These are phyloP conservation scores for Flaveria brownii DNA, from an alignment of 129 eudicot genomes.

Conservation along the genomic window DNA sequence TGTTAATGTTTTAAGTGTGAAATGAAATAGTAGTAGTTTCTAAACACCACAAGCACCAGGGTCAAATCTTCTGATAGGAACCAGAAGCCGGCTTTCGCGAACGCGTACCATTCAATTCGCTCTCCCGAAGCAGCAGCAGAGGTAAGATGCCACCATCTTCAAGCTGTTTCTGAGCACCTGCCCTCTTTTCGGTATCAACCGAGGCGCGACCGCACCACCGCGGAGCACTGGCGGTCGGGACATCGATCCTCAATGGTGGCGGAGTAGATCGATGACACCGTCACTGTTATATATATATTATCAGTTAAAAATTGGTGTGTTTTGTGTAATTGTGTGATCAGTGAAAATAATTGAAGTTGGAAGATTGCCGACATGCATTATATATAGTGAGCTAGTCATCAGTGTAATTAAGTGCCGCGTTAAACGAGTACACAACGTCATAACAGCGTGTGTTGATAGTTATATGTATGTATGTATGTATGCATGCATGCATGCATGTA, in stretches of 20 bases:
- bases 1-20: too few relatives aligned
- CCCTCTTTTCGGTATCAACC: conserved; percentile 41
- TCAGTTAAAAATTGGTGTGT: too few relatives aligned
- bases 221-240: not conserved
- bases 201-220: conserved; percentile 17
- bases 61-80: not conserved
- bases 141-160: conserved; percentile 13
- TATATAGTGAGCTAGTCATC: not conserved
- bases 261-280: too few relatives aligned
- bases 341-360: conserved; percentile 24
- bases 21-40: too few relatives aligned
- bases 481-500: not conserved
- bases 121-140: conserved; percentile 26
- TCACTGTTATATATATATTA: too few relatives aligned
- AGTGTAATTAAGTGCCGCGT: conserved; percentile 33
- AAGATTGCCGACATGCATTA: conserved; percentile 4
- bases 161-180: conserved; percentile 36
- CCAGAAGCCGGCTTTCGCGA: conserved; percentile 21
- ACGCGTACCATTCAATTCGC: conserved; percentile 6
- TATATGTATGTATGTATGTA: not conserved
- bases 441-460: too few relatives aligned
- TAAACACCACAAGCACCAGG: not conserved
- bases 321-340: not conserved
- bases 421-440: conserved; percentile 20
- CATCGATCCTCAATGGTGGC: conserved; percentile 4